These are phyloP conservation scores for Talaromyces atroroseus DNA, from an alignment of 2,329 filamentous ascomycete species.

Conservation along the genomic window DNA sequence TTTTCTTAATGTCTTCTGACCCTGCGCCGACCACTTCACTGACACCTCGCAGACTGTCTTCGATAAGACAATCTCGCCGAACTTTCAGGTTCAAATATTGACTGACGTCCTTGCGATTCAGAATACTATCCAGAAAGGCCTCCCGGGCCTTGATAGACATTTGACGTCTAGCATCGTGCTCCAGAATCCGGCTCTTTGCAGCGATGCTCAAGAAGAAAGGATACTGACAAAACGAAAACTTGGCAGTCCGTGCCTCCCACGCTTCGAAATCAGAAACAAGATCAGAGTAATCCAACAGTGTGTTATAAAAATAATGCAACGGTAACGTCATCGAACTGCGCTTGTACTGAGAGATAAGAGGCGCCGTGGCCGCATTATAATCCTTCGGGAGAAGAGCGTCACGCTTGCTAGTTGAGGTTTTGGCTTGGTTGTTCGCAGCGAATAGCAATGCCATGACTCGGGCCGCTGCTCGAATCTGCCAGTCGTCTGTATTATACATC, in stretches of 20 bases:
- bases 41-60: constrained; percentile 79
- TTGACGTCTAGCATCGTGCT: constrained; percentile 79
- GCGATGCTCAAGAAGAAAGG: constrained; percentile 88
- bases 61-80: constrained; percentile 76
- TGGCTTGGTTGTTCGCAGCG: constrained; percentile 61
- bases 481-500: constrained; percentile 71
- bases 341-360: constrained; percentile 1
- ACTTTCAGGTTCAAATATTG: constrained; percentile 74
- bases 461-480: constrained; percentile 79
- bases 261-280: constrained; percentile 78
- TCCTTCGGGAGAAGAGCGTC: constrained; percentile 17
- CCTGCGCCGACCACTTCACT: constrained; percentile 77
- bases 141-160: constrained; percentile 86
- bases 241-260: constrained; percentile 70
- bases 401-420: constrained; percentile 18
- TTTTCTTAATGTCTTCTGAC: constrained; percentile 84
- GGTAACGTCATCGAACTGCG: constrained; percentile 57
- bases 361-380: constrained; percentile 2
- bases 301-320: constrained; percentile 82
- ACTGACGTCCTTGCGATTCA: constrained; percentile 66
- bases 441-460: constrained; percentile 77
- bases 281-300: constrained; percentile 79
- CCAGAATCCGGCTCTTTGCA: constrained; percentile 84
- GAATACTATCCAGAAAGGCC: constrained; percentile 84
- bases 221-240: constrained; percentile 87